Conservation (phyloP, 2,329 filamentous ascomycete species). For the Penicillium sp. region DNA sequence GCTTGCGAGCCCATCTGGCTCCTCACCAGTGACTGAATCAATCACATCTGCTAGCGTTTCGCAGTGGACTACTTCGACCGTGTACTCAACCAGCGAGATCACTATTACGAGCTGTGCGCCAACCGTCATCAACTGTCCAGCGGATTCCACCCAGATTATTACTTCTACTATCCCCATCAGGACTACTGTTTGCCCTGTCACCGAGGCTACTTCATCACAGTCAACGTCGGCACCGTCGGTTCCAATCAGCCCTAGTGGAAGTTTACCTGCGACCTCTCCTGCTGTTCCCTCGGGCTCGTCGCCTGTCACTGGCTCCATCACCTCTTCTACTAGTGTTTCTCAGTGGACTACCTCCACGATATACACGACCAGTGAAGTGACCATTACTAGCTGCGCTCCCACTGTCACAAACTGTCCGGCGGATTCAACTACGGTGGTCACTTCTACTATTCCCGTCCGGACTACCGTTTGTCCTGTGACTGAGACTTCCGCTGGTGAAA, state of each 20-base stretch:
- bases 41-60: constrained; percentile 13
- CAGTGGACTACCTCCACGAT: constrained; percentile 38
- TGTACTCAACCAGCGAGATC: constrained; percentile 37
- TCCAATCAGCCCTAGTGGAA: neutral
- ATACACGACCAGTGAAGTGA: constrained; percentile 37
- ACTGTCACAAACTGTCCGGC: constrained; percentile 53
- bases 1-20: neutral
- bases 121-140: constrained; percentile 52
- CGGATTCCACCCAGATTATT: constrained; percentile 48
- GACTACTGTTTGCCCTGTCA: constrained; percentile 59
- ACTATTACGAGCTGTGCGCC: constrained; percentile 43
- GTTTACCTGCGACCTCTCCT: neutral
- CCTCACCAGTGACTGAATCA: neutral
- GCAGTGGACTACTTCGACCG: constrained; percentile 36
- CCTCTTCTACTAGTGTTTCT: constrained; percentile 12
- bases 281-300: neutral
- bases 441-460: constrained; percentile 56
- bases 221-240: neutral
- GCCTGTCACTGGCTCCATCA: neutral
- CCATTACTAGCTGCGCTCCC: constrained; percentile 42
- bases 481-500: constrained; percentile 19
- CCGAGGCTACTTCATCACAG: constrained; percentile 25
- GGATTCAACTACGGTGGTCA: constrained; percentile 50
- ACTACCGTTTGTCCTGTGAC: constrained; percentile 60
- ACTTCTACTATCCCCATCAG: constrained; percentile 57